Evolutionary conservation across 805 yeast genomes (phyloP).

Genomic region (Candida glaebosa): DNA sequence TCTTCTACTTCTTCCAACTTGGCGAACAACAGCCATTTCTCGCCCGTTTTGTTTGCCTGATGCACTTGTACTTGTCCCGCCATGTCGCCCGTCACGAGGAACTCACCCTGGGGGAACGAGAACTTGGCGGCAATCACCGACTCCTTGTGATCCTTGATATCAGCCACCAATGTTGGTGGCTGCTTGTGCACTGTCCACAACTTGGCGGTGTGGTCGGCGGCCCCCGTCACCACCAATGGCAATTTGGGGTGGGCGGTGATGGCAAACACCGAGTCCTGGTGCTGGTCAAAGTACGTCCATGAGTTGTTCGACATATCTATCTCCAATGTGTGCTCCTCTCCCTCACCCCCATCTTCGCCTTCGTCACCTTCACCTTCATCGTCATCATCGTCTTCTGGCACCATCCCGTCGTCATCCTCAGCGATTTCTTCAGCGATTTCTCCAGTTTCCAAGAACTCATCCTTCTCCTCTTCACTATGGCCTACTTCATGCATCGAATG

Average conservation of each 20-base stretch:
- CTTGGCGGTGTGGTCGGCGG: constrained; percentile 87
- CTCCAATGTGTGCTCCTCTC: constrained; percentile 27
- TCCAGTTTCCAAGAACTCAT: constrained; percentile 24
- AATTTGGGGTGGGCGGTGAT: constrained; percentile 80
- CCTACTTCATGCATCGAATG: constrained; percentile 1
- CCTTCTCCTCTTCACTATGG: constrained; percentile 23
- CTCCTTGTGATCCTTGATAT: constrained; percentile 79
- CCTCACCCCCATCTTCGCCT: constrained; percentile 21
- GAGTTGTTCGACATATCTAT: constrained; percentile 22
- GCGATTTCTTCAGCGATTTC: constrained; percentile 35
- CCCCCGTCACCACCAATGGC: constrained; percentile 89
- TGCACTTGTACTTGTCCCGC: constrained; percentile 77
- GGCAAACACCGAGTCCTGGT: constrained; percentile 80
- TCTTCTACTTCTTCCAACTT: constrained; percentile 87
- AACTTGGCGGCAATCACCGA: constrained; percentile 84
- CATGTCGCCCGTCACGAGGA: constrained; percentile 90
- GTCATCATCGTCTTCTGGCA: constrained; percentile 36
- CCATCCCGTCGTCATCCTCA: constrained; percentile 25
- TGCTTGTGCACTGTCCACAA: constrained; percentile 89
- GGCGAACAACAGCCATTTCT: constrained; percentile 71
- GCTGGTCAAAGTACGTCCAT: constrained; percentile 59
- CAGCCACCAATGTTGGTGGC: constrained; percentile 78
- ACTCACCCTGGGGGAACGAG: constrained; percentile 70
- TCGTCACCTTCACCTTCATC: constrained; percentile 26
- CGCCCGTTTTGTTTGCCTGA: constrained; percentile 71